These are phyloP conservation scores for Dendrobium chrysotoxum DNA, from an alignment of 106 monocot genomes.

Conservation along the genomic window DNA sequence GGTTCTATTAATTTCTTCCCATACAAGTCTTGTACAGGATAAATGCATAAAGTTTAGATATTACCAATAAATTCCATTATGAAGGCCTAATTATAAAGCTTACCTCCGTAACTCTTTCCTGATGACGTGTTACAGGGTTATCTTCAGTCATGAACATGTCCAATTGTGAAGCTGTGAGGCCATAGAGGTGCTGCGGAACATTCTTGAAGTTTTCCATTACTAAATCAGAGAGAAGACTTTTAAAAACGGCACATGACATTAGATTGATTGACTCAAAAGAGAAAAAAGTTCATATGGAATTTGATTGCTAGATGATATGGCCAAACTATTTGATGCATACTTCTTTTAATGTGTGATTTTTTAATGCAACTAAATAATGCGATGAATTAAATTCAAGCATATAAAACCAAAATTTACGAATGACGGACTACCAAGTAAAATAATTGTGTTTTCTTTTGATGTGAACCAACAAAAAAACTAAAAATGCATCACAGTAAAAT, in stretches of 20 bases:
- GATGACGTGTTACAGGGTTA: slow-evolving; percentile 56
- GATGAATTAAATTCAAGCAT: background rate
- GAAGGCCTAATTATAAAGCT: background rate
- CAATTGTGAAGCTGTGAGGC: slow-evolving; percentile 69
- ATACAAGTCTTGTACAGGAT: background rate
- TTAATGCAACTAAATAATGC: background rate
- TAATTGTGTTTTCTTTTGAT: background rate
- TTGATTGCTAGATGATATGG: background rate
- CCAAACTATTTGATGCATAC: background rate
- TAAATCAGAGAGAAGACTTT: slow-evolving; percentile 17
- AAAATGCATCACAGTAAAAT: background rate
- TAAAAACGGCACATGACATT: background rate
- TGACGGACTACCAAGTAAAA: background rate
- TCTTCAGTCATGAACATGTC: slow-evolving; percentile 99
- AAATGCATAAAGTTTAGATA: background rate
- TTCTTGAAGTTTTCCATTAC: slow-evolving; percentile 91
- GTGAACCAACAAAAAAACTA: background rate
- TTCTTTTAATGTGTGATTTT: background rate
- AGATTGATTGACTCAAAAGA: background rate
- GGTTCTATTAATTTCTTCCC: background rate
- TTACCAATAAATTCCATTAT: background rate
- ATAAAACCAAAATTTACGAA: background rate
- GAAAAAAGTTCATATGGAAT: background rate
- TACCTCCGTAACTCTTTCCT: slow-evolving; percentile 77
- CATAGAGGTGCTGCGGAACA: slow-evolving; percentile 66